Conservation (phyloP, 2,329 filamentous ascomycete genomes). For the Phialophora chinensis region DNA sequence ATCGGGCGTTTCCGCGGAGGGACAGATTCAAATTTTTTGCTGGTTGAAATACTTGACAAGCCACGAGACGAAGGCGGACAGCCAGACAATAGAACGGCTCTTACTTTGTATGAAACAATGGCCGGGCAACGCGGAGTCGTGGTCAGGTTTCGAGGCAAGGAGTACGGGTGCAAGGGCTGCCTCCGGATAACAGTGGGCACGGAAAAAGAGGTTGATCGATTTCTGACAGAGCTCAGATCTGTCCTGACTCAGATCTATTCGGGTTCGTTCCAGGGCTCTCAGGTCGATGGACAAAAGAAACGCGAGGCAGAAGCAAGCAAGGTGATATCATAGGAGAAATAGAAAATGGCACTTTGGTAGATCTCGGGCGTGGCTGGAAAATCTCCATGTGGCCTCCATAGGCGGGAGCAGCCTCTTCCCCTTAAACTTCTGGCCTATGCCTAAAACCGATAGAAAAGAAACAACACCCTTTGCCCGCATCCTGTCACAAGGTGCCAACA, state of each 20-base stretch:
- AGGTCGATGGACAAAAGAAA: constrained; percentile 41
- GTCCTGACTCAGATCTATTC: constrained; percentile 58
- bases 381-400: constrained; percentile 7
- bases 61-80: constrained; percentile 62
- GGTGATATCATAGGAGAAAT: constrained; percentile 50
- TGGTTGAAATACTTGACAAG: constrained; percentile 82
- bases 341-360: neutral
- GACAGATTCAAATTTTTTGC: constrained; percentile 81
- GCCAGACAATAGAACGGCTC: constrained; percentile 78
- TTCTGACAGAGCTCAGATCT: constrained; percentile 70
- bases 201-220: constrained; percentile 79
- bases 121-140: constrained; percentile 89
- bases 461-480: constrained; percentile 17
- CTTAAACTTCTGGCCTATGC: constrained; percentile 24
- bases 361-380: constrained; percentile 9
- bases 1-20: constrained; percentile 84
- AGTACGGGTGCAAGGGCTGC: constrained; percentile 86
- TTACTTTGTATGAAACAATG: constrained; percentile 80
- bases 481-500: constrained; percentile 31
- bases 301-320: constrained; percentile 48
- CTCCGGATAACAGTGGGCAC: constrained; percentile 92
- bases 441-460: constrained; percentile 33
- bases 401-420: constrained; percentile 9
- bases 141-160: constrained; percentile 90
- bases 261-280: constrained; percentile 45